Conservation (phyloP, 179 eudicot genomes). For the Silene vulgaris region DNA sequence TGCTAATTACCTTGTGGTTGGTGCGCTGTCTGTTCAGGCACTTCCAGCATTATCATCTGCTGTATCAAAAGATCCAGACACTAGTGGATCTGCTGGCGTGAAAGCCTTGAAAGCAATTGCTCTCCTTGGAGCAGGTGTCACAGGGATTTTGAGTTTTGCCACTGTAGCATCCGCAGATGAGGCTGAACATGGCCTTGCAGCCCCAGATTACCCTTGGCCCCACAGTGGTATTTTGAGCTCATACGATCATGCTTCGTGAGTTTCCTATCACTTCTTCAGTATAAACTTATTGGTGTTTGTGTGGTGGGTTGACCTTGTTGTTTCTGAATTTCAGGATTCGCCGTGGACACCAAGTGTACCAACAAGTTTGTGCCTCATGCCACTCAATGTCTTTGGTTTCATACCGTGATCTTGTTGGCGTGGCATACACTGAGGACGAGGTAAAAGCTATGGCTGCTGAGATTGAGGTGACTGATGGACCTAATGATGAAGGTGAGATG, state of each 20-base stretch:
- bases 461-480: constrained; percentile 92
- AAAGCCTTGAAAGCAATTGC: constrained; percentile 59
- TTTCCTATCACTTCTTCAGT: constrained; percentile 10
- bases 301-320: constrained; percentile 5
- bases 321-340: constrained; percentile 55
- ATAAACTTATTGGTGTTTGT: neutral
- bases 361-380: constrained; percentile 94
- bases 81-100: constrained; percentile 45
- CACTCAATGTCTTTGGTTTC: constrained; percentile 91
- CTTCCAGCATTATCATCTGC: constrained; percentile 60
- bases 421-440: constrained; percentile 93
- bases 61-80: constrained; percentile 54
- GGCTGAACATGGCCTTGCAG: constrained; percentile 72
- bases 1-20: constrained; percentile 7
- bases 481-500: constrained; percentile 98
- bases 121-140: constrained; percentile 71
- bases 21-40: constrained; percentile 40
- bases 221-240: constrained; percentile 77
- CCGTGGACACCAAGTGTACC: constrained; percentile 96
- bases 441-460: constrained; percentile 97
- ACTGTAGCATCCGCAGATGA: constrained; percentile 70
- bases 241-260: constrained; percentile 83
- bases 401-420: constrained; percentile 93
- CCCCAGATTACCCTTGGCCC: constrained; percentile 72
- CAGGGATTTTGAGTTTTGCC: constrained; percentile 64